Evolutionary conservation across 1,284 basidiomycete genomes (phyloP).

Genomic region (Apiotrichum gamsii): DNA sequence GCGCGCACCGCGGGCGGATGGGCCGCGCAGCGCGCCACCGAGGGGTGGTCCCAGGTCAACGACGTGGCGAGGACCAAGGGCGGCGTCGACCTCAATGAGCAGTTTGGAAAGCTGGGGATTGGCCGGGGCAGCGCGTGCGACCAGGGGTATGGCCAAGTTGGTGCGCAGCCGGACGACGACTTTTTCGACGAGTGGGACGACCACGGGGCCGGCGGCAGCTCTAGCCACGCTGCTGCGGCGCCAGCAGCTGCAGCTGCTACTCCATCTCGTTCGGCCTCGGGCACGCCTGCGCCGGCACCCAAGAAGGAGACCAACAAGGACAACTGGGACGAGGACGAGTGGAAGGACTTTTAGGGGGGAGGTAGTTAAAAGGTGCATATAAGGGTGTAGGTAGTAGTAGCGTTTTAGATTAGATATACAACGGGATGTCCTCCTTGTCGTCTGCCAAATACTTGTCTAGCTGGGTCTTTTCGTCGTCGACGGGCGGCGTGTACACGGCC

Average conservation of each 20-base stretch:
- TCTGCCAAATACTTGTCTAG: not conserved
- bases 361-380: not conserved
- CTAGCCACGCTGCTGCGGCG: conserved; percentile 1
- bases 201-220: conserved; percentile 1
- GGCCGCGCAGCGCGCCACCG: conserved; percentile 33
- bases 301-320: conserved; percentile 20
- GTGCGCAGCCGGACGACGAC: conserved; percentile 25
- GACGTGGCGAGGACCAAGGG: conserved; percentile 39
- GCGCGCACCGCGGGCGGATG: conserved; percentile 35
- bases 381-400: too few species aligned
- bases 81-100: conserved; percentile 45
- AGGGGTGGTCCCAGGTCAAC: conserved; percentile 43
- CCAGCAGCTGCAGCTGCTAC: too few species aligned
- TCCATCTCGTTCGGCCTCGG: not conserved
- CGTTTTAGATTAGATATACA: too few species aligned
- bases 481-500: too few species aligned
- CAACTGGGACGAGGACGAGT: conserved; percentile 37
- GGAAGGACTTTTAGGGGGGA: conserved; percentile 42
- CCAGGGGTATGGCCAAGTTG: conserved; percentile 13
- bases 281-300: not conserved
- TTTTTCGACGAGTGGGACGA: conserved; percentile 37
- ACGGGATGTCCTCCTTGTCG: not conserved
- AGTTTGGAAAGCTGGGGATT: conserved; percentile 39
- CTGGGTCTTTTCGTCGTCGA: not conserved
- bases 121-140: conserved; percentile 9